These are phyloP conservation scores for Acanthochlamys bracteata DNA, from an alignment of 106 monocot genomes.

Conservation along the genomic window DNA sequence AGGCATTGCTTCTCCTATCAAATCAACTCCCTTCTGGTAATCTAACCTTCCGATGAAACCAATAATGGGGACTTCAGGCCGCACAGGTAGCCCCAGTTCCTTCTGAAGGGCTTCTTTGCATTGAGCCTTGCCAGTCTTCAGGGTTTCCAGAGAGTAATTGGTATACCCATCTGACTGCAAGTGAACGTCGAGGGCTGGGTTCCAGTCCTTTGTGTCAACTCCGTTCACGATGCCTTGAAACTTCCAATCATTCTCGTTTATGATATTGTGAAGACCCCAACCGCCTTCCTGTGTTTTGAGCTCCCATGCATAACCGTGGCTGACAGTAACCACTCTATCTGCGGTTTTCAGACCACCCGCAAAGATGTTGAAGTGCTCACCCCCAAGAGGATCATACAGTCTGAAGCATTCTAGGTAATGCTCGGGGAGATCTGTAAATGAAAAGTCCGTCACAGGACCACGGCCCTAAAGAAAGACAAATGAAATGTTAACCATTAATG, in stretches of 20 bases:
- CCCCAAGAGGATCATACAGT: conserved; percentile 64
- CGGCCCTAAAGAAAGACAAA: conserved; percentile 39
- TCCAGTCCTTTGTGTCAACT: conserved; percentile 69
- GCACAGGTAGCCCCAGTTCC: conserved; percentile 55
- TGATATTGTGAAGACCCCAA: conserved; percentile 73
- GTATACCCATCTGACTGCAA: conserved; percentile 70
- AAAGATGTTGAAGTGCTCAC: conserved; percentile 78
- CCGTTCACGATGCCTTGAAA: conserved; percentile 83
- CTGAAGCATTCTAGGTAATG: conserved; percentile 63
- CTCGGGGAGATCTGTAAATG: conserved; percentile 30
- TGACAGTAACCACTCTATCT: conserved; percentile 71
- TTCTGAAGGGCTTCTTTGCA: conserved; percentile 85
- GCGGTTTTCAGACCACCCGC: conserved; percentile 69
- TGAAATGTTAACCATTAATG: too few species aligned
- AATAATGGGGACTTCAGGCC: conserved; percentile 54
- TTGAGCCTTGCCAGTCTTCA: conserved; percentile 49
- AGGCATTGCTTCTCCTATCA: conserved; percentile 77
- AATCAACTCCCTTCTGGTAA: conserved; percentile 72
- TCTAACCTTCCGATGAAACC: conserved; percentile 86
- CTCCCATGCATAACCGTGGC: conserved; percentile 85
- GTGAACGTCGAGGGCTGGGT: conserved; percentile 52
- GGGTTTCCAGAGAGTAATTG: conserved; percentile 64
- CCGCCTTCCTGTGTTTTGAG: conserved; percentile 80
- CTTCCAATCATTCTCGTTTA: conserved; percentile 69
- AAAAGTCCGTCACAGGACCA: conserved; percentile 58